Conservation (phyloP, 768 basidiomycete species). For the Boletellus ananas region DNA sequence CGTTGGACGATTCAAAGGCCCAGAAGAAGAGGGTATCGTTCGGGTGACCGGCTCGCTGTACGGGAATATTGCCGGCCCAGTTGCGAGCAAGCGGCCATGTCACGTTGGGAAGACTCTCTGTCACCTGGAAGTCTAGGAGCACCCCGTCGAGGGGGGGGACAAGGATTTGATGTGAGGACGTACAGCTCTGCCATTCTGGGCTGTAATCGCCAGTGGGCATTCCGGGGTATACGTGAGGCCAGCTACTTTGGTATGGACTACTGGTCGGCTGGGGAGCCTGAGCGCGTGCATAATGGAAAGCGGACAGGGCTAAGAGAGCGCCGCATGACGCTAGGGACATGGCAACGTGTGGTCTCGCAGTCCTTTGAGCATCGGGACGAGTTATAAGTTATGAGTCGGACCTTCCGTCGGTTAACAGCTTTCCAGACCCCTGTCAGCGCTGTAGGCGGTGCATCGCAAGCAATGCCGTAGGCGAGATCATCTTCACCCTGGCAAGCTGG, state of each 20-base stretch:
- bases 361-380: neutral
- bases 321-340: neutral
- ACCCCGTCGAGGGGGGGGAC: neutral
- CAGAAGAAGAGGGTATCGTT: conserved; percentile 66
- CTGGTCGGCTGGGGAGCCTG: neutral
- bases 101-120: conserved; percentile 51
- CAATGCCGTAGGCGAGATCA: no score
- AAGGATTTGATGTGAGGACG: conserved; percentile 10
- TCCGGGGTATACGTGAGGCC: conserved; percentile 40
- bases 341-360: neutral
- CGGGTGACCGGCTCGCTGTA: conserved; percentile 54
- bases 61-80: conserved; percentile 64
- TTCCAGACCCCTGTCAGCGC: no score
- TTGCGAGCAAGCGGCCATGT: conserved; percentile 47
- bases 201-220: conserved; percentile 45
- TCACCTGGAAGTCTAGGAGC: conserved; percentile 55
- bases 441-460: no score
- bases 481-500: no score
- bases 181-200: conserved; percentile 62
- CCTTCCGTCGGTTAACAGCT: no score
- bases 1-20: conserved; percentile 50
- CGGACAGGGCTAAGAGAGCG: neutral
- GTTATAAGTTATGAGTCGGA: no score
- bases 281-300: neutral
- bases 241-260: conserved; percentile 8